Evolutionary conservation across 2,329 filamentous ascomycete species (phyloP).

Genomic region (Ceratocystis eucalypticola): DNA sequence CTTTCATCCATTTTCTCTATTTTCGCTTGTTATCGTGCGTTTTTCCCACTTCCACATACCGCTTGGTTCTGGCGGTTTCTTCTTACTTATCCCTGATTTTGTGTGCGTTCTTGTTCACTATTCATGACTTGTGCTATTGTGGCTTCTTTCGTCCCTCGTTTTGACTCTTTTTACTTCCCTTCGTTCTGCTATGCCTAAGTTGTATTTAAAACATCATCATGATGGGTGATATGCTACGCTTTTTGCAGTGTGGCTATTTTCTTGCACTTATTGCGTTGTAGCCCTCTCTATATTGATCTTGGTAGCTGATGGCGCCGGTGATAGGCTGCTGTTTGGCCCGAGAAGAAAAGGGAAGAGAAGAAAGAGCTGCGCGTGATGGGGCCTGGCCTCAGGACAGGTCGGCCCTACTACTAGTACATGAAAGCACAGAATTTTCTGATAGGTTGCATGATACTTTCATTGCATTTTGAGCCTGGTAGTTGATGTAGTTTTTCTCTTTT

Average conservation of each 20-base stretch:
- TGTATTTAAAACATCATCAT: too few relatives aligned
- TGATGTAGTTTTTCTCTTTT: too few relatives aligned
- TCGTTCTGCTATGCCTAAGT: too few relatives aligned
- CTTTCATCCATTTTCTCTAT: too few relatives aligned
- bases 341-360: not conserved
- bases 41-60: too few relatives aligned
- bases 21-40: too few relatives aligned
- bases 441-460: not conserved
- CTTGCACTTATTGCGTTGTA: not conserved
- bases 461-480: not conserved
- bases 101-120: not conserved
- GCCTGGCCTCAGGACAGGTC: not conserved
- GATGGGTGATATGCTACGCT: too few relatives aligned
- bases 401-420: not conserved
- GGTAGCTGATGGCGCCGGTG: not conserved
- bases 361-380: not conserved
- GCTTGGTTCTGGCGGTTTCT: too few relatives aligned
- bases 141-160: too few relatives aligned
- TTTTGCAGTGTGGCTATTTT: not conserved
- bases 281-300: not conserved
- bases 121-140: not conserved
- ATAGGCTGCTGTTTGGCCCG: not conserved
- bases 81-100: not conserved
- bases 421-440: not conserved
- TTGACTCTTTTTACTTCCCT: too few relatives aligned